A percentile compares a stretch with the other conserved stretches of the same genome.
phyloP scores from a whole-genome alignment of 805 yeast species.

The Wickerhamiella occidentalis region DNA sequence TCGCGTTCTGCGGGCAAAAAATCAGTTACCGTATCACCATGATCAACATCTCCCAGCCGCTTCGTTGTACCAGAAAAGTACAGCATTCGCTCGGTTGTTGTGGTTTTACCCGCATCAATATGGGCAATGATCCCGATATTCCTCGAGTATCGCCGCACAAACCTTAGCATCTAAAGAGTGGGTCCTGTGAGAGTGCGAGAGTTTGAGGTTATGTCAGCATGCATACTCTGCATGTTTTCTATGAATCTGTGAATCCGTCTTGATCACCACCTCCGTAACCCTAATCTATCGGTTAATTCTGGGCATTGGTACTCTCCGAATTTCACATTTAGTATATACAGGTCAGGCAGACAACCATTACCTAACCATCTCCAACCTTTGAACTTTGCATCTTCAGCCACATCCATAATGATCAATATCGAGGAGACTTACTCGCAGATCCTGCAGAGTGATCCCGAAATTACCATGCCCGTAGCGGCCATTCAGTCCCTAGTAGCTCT shows the following conservation, averaged over 20 bases:
- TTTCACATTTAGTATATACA: too few relatives aligned
- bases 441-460: conserved; percentile 80
- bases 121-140: conserved; percentile 98
- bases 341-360: too few relatives aligned
- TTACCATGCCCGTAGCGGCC: conserved; percentile 99
- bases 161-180: neutral
- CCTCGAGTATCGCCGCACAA: conserved; percentile 28
- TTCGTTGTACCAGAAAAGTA: conserved; percentile 71
- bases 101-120: conserved; percentile 97
- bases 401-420: conserved; percentile 54
- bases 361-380: too few relatives aligned
- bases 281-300: too few relatives aligned
- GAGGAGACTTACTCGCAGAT: conserved; percentile 68
- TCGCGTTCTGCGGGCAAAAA: conserved; percentile 79
- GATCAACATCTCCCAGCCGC: conserved; percentile 81
- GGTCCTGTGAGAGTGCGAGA: neutral
- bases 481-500: conserved; percentile 86
- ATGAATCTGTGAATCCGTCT: too few relatives aligned
- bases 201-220: too few relatives aligned
- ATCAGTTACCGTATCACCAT: conserved; percentile 94
- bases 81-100: conserved; percentile 94
- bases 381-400: conserved; percentile 1
- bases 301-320: too few relatives aligned
- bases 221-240: too few relatives aligned
- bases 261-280: too few relatives aligned